These are phyloP conservation scores for Mortierella antarctica DNA, from an alignment of 192 early-diverging fungal species.

Conservation along the genomic window DNA sequence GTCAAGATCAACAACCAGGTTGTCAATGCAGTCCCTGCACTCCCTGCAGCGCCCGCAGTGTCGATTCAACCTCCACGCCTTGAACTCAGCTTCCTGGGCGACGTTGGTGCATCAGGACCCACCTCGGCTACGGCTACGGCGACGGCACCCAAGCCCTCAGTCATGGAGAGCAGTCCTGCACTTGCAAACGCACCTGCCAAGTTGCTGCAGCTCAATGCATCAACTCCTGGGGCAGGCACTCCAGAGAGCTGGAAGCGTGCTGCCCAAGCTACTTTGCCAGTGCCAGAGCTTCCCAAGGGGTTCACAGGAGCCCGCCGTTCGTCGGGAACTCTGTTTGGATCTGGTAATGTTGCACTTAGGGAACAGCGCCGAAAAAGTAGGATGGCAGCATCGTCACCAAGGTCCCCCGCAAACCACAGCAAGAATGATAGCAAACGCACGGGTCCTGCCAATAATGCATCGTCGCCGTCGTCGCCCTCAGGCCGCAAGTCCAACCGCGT, in stretches of 20 bases:
- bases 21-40: constrained; percentile 10
- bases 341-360: constrained; percentile 36
- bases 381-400: constrained; percentile 4
- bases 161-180: constrained; percentile 5
- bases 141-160: not conserved
- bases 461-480: not conserved
- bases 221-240: constrained; percentile 15
- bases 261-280: constrained; percentile 30
- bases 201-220: not conserved
- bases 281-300: constrained; percentile 9
- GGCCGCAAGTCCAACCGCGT: constrained; percentile 17
- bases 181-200: constrained; percentile 27
- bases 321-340: constrained; percentile 35
- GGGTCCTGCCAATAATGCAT: constrained; percentile 3
- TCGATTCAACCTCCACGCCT: constrained; percentile 49
- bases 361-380: constrained; percentile 48
- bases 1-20: constrained; percentile 48
- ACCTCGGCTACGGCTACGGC: not conserved
- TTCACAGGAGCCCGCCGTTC: constrained; percentile 29
- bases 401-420: not conserved
- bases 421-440: constrained; percentile 49
- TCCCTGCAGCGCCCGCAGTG: constrained; percentile 16
- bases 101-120: not conserved
- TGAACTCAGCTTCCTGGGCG: constrained; percentile 49
- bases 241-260: constrained; percentile 22